phyloP scores from a whole-genome alignment of 192 early-diverging fungal genomes.

The Coemansia aciculifera region DNA sequence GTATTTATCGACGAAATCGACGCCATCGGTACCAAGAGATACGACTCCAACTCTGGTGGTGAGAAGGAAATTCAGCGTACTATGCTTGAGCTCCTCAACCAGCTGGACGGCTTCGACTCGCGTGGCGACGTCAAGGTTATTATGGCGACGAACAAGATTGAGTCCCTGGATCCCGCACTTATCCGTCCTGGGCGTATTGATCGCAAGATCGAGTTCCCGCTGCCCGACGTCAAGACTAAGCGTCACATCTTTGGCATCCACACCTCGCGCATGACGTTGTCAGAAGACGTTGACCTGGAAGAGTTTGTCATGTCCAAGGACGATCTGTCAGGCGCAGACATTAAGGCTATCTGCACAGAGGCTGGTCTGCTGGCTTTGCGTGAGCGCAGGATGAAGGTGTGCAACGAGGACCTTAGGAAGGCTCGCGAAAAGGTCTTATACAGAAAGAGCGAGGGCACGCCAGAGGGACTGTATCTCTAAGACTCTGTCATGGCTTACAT shows the following conservation, averaged over 20 bases:
- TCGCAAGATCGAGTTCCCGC: conserved; percentile 98
- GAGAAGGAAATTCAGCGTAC: conserved; percentile 97
- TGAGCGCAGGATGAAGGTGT: conserved; percentile 98
- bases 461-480: conserved; percentile 92
- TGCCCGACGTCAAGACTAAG: conserved; percentile 96
- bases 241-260: conserved; percentile 97
- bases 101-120: conserved; percentile 97
- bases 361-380: conserved; percentile 96
- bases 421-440: conserved; percentile 99
- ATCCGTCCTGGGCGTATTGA: conserved; percentile 97
- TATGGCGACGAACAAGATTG: conserved; percentile 98
- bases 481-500: not conserved
- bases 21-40: conserved; percentile 96
- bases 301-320: conserved; percentile 99
- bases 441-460: conserved; percentile 97
- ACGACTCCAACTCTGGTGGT: conserved; percentile 91
- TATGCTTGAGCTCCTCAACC: conserved; percentile 96
- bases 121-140: conserved; percentile 97
- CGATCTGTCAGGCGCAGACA: conserved; percentile 97
- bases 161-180: conserved; percentile 94
- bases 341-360: conserved; percentile 99
- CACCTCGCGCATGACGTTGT: conserved; percentile 91
- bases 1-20: conserved; percentile 99
- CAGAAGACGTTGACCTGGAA: conserved; percentile 95
- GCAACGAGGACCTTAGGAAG: conserved; percentile 95